Conservation (phyloP, 176 grass and related monocot genomes). For the Pharus latifolius region DNA sequence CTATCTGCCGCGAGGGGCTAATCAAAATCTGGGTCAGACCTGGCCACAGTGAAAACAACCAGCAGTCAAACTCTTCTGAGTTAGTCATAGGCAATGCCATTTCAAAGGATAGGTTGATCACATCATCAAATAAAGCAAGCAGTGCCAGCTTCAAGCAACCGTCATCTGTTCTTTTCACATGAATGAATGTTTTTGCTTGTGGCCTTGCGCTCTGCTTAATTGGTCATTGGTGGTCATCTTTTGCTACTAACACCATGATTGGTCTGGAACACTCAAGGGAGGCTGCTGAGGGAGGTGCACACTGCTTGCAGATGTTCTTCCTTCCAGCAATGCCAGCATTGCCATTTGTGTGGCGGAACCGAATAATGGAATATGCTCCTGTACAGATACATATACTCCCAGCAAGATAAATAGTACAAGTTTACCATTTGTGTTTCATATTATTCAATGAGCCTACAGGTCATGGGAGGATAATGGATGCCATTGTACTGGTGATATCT, state of each 20-base stretch:
- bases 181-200: constrained; percentile 31
- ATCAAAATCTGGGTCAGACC: constrained; percentile 86
- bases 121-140: constrained; percentile 38
- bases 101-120: constrained; percentile 38
- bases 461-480: constrained; percentile 1
- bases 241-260: constrained; percentile 29
- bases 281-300: not conserved
- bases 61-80: constrained; percentile 49
- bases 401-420: constrained; percentile 5
- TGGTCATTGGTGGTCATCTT: constrained; percentile 1
- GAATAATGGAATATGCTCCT: constrained; percentile 58
- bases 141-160: constrained; percentile 59
- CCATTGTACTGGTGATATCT: constrained; percentile 13
- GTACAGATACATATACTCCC: constrained; percentile 62
- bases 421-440: not conserved
- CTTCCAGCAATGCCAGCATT: constrained; percentile 24
- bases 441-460: not conserved
- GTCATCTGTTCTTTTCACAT: constrained; percentile 49
- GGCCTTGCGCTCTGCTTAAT: not conserved
- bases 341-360: constrained; percentile 40
- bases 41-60: constrained; percentile 28
- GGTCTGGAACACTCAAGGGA: not conserved
- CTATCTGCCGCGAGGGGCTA: constrained; percentile 69
- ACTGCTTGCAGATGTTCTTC: constrained; percentile 23
- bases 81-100: constrained; percentile 16